These are phyloP conservation scores for Boletellus deceptivus DNA, from an alignment of 1,284 basidiomycete genomes.

Conservation along the genomic window DNA sequence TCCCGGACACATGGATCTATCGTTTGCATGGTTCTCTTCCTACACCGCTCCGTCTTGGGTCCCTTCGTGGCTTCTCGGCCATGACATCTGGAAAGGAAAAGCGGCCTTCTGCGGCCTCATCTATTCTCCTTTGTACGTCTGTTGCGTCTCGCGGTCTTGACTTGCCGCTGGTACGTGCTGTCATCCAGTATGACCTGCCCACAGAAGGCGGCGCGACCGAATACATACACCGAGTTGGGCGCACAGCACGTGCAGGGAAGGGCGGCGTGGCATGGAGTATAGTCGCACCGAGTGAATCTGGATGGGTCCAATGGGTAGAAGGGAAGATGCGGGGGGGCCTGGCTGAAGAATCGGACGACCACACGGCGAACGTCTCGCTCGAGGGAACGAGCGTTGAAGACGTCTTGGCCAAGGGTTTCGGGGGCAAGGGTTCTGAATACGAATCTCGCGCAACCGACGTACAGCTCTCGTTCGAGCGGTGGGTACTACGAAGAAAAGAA, in stretches of 20 bases:
- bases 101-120: slow-evolving; percentile 38
- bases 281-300: slow-evolving; percentile 80
- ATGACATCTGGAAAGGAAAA: slow-evolving; percentile 38
- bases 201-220: slow-evolving; percentile 97
- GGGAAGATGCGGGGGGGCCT: slow-evolving; percentile 64
- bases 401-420: slow-evolving; percentile 81
- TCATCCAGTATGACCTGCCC: slow-evolving; percentile 95
- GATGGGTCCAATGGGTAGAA: slow-evolving; percentile 89
- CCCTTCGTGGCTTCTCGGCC: slow-evolving; percentile 79
- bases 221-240: slow-evolving; percentile 95
- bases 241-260: slow-evolving; percentile 94
- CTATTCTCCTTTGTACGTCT: slow-evolving; percentile 92
- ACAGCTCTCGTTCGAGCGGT: slow-evolving; percentile 92
- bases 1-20: slow-evolving; percentile 82
- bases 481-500: slow-evolving; percentile 77
- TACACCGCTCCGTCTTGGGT: slow-evolving; percentile 77
- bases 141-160: slow-evolving; percentile 98
- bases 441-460: slow-evolving; percentile 94
- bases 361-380: slow-evolving; percentile 49
- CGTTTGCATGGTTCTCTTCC: slow-evolving; percentile 95
- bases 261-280: slow-evolving; percentile 95
- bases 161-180: slow-evolving; percentile 89
- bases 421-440: slow-evolving; percentile 76
- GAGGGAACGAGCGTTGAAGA: slow-evolving; percentile 65
- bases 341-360: slow-evolving; percentile 26